phyloP scores from a whole-genome alignment of 495 filamentous ascomycete genomes.

The Penicillium ochrochloron region DNA sequence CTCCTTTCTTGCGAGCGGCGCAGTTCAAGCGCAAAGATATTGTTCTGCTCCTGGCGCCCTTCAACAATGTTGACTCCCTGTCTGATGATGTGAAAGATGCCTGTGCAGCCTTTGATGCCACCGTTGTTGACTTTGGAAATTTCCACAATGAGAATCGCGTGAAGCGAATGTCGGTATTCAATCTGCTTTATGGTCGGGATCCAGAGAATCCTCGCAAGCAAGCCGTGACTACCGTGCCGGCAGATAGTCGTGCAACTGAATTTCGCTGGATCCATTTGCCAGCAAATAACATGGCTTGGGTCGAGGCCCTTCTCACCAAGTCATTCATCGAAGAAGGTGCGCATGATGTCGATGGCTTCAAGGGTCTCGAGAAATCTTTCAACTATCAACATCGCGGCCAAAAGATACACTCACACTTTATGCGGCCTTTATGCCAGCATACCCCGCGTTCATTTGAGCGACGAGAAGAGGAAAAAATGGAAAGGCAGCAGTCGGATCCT shows the following conservation, averaged over 20 bases:
- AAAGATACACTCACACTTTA: constrained; percentile 66
- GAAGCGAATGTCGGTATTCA: constrained; percentile 58
- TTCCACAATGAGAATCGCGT: constrained; percentile 66
- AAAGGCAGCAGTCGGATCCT: constrained; percentile 36
- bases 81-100: constrained; percentile 60
- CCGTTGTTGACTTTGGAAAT: constrained; percentile 70
- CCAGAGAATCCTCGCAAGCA: constrained; percentile 54
- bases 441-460: constrained; percentile 52
- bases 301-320: constrained; percentile 67
- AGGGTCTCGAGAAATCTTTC: constrained; percentile 67
- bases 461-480: constrained; percentile 44
- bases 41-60: constrained; percentile 59
- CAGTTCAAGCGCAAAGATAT: constrained; percentile 62
- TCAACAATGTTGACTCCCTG: constrained; percentile 55
- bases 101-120: constrained; percentile 65
- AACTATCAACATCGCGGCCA: constrained; percentile 67
- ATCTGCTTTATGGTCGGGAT: constrained; percentile 66
- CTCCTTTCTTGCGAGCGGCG: constrained; percentile 62
- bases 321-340: constrained; percentile 69
- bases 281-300: constrained; percentile 64
- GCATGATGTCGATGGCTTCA: constrained; percentile 69
- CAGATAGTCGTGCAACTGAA: constrained; percentile 56
- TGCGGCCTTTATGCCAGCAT: constrained; percentile 66
- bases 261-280: constrained; percentile 76
- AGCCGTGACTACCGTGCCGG: constrained; percentile 57